Base-by-base conservation (phyloP, 129 eudicot genomes). In the Saposhnikovia divaricata region DNA sequence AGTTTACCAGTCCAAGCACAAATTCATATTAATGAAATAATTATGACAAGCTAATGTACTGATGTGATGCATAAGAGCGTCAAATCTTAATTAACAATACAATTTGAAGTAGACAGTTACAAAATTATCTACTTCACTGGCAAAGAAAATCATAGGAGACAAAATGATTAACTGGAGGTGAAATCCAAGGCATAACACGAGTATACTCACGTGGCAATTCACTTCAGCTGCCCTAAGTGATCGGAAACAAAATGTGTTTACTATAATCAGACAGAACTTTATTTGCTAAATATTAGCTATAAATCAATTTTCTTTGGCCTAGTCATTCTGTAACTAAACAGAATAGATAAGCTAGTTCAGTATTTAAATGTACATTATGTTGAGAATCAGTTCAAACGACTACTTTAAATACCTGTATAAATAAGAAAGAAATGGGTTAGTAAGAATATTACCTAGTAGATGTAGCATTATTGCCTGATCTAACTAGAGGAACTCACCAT, bases 401-500 rank as follows among this genome's bases (percentile, higher is more conserved):
- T 27, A 28, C 13, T 28, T 48, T 3, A 34, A 39, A 23, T 45
- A 74, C 19, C 37, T 43, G 55, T 40, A 45, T 45, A 31, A 57
- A 44, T 3, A 74, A 28, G 31, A 25, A 44, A 40, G 14, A 42
- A 19, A 21, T 3, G 10, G 15, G 5, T 3, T 25, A 11, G 27
- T 23, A 74, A 23, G n/a, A 45, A 50, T 63, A 37, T 39, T 61
- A 39, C 27, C 21, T 23, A 2, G 13, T 23, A 6, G 19, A 72
- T 39, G 38, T 69, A 44, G 27, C 25, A 69, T 47, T 34, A 70
- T 48, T 50, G 42, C 55, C 75, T 37, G 59, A 80, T 76, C 37
- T 11, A 48, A 70, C 42, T 47, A 77, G 44, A 44, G 72, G 57
- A 80, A 81, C 86, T 86, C 76, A 93, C 98, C 97, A 93, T 74